Evolutionary conservation across 139 green algal genomes (phyloP).

Genomic region (Closterium sp.): DNA sequence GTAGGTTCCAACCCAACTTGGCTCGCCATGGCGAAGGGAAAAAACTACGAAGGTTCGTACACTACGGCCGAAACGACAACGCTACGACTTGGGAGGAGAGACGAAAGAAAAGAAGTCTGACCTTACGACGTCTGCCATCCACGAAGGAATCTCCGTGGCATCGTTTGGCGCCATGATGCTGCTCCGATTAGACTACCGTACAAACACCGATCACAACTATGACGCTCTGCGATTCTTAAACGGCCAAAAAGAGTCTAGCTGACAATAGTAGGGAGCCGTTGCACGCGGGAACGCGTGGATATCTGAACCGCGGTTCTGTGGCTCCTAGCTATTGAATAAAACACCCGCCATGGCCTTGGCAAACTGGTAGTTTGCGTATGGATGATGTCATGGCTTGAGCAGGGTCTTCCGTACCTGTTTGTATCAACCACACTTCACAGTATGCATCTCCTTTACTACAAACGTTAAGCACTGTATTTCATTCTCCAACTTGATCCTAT

Average conservation of each 20-base stretch:
- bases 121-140: not conserved
- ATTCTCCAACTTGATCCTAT: no score
- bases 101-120: not conserved
- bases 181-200: not conserved
- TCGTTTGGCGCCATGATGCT: not conserved
- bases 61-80: not conserved
- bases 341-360: not conserved
- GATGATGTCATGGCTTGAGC: not conserved
- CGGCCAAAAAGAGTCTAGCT: not conserved
- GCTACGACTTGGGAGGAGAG: not conserved
- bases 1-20: not conserved
- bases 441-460: no score
- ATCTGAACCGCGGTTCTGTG: no score
- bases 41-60: not conserved
- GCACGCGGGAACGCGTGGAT: no score
- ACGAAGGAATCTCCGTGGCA: not conserved
- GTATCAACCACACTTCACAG: no score
- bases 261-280: no score
- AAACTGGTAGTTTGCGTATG: not conserved
- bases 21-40: not conserved
- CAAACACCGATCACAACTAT: no score
- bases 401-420: no score
- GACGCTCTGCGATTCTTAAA: not conserved
- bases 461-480: no score
- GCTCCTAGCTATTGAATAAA: not conserved